Evolutionary conservation across 495 filamentous ascomycete genomes (phyloP), one percentile per base, ranked within the genome.

Genomic region (Xylaria sp.): DNA sequence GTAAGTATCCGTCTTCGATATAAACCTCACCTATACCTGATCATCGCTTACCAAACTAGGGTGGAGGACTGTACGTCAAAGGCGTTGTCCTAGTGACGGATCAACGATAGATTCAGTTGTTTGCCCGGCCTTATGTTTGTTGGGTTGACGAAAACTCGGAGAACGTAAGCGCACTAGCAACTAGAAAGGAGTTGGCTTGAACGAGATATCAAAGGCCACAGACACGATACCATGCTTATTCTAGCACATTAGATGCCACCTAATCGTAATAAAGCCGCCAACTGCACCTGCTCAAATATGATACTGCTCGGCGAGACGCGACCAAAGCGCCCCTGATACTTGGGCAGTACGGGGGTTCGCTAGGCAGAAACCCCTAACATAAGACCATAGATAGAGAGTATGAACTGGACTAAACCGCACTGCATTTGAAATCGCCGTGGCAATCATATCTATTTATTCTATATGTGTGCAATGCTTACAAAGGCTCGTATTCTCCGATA

Each of bases 11-110:
- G 9, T 48, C 41, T 50, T 17, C 43, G 33, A 46, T 52, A 31
- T 9, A 69, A 14, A 14, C 15, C 19, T 68, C 11, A 21, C 55
- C 19, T 21, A 48, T 15, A 12, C 35, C 8, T 61, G 29, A 69
- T 61, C n/a, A 35, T 41, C n/a, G 57, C 67, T 69, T 37, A 69
- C 67, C 40, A 35, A 41, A 43, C 15, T 35, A 69, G 67, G 19
- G 35, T 21, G 40, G n/a, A 9, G 31, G 15, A 4, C 43, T 46
- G 24, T 58, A 58, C n/a, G 6, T 12, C 40, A 17, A 33, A 12
- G n/a, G n/a, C 41, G 61, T 61, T 21, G 40, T 9, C 26, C 14
- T 31, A 26, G 31, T 17, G 31, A 17, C 26, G 19, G 15, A 33
- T 0, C 35, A 29, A 44, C 17, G 41, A 44, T 21, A 3, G 33